phyloP scores from a whole-genome alignment of 2,329 filamentous ascomycete genomes.

The Trichoderma arundinaceum region DNA sequence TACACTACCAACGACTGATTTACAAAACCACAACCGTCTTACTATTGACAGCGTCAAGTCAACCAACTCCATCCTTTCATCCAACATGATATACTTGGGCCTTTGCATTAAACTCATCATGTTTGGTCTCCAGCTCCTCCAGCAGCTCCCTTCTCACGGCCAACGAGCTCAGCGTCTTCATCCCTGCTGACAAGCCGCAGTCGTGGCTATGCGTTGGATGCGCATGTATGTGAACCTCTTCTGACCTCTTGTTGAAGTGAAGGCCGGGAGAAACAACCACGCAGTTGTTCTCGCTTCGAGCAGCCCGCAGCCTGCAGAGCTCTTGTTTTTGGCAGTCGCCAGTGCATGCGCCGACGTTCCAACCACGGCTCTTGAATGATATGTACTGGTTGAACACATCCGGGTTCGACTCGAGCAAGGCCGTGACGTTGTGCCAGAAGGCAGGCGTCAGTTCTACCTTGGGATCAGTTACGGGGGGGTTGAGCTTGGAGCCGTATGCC shows the following conservation, averaged over 20 bases:
- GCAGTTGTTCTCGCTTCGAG: slow-evolving; percentile 60
- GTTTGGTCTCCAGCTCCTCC: slow-evolving; percentile 36
- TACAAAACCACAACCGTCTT: no score
- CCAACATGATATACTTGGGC: not conserved
- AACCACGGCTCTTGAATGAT: slow-evolving; percentile 55
- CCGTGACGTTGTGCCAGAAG: slow-evolving; percentile 65
- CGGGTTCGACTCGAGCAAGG: slow-evolving; percentile 51
- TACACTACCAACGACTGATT: no score
- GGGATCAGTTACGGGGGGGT: slow-evolving; percentile 47
- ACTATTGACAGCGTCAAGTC: no score
- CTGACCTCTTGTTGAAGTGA: slow-evolving; percentile 43
- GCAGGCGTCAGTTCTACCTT: slow-evolving; percentile 57
- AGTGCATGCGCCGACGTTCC: slow-evolving; percentile 48
- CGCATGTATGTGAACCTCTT: slow-evolving; percentile 33
- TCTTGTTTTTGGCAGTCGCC: slow-evolving; percentile 51
- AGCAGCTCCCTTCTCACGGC: slow-evolving; percentile 38
- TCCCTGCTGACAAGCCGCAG: slow-evolving; percentile 41
- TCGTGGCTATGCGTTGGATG: slow-evolving; percentile 36
- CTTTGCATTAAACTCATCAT: slow-evolving; percentile 9
- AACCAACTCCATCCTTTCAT: no score
- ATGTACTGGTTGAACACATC: slow-evolving; percentile 54
- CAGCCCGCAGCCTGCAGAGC: slow-evolving; percentile 60
- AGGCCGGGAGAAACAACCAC: slow-evolving; percentile 45
- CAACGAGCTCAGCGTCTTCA: slow-evolving; percentile 39
- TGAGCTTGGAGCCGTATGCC: slow-evolving; percentile 55